Percentiles rank a stretch among this genome's conserved stretches.
These are phyloP conservation scores for Pachysandra terminalis DNA, from an alignment of 164 flowering plant species.

Conservation along the genomic window DNA sequence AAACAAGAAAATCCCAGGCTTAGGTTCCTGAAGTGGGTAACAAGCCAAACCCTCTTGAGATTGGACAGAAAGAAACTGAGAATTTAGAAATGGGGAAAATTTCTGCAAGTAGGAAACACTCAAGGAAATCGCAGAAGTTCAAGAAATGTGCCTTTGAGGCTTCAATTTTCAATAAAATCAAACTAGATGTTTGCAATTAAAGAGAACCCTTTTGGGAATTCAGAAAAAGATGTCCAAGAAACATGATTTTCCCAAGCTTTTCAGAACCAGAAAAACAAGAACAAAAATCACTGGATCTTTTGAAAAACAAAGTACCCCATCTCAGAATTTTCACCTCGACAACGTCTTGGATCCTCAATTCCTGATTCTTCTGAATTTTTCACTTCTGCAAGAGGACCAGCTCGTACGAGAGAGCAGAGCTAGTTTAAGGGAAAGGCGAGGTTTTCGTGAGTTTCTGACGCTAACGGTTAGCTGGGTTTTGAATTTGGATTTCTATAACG, in stretches of 20 bases:
- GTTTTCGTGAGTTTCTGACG: neutral
- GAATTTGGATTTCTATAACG: neutral
- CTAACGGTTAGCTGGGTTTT: neutral
- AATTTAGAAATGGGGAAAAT: neutral
- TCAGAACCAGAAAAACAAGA: neutral
- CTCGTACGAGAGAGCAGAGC: neutral
- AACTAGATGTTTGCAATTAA: neutral
- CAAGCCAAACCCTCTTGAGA: too few relatives aligned
- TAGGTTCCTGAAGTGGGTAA: neutral
- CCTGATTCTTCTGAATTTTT: neutral
- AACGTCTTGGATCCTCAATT: neutral
- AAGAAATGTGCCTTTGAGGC: neutral
- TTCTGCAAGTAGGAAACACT: neutral
- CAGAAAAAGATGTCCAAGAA: neutral
- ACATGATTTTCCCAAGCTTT: neutral
- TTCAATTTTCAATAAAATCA: neutral
- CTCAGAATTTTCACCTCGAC: neutral
- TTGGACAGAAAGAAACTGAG: neutral
- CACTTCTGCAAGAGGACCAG: neutral
- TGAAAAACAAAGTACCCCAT: neutral
- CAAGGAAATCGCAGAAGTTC: neutral
- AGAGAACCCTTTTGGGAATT: neutral
- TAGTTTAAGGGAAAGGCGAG: neutral
- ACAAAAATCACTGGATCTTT: neutral
- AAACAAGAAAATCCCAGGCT: neutral